phyloP scores from a whole-genome alignment of 2,329 filamentous ascomycete species.

The Penicillium sp. region DNA sequence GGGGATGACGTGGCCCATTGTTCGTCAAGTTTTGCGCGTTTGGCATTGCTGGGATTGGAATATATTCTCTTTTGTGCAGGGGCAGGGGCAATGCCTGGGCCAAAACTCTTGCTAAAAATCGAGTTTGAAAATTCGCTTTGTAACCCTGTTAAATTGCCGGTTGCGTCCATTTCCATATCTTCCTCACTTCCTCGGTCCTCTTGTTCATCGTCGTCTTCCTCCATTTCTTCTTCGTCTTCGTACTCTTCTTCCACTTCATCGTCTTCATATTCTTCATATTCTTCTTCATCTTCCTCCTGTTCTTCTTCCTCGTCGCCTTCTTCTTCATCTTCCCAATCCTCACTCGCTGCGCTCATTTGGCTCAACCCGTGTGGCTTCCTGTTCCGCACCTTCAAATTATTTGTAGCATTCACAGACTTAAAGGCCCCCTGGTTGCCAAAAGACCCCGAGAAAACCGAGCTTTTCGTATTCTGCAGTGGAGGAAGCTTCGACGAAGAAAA shows the following conservation, averaged over 20 bases:
- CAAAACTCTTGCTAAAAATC: slow-evolving; percentile 23
- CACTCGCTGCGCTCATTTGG: slow-evolving; percentile 13
- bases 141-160: slow-evolving; percentile 11
- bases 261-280: slow-evolving; percentile 21
- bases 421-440: slow-evolving; percentile 26
- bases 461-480: slow-evolving; percentile 26
- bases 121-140: slow-evolving; percentile 31
- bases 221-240: slow-evolving; percentile 2
- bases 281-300: slow-evolving; percentile 17
- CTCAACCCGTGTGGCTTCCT: slow-evolving; percentile 13
- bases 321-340: slow-evolving; percentile 14
- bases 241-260: slow-evolving; percentile 35
- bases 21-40: slow-evolving; percentile 41
- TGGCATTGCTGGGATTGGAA: slow-evolving; percentile 40
- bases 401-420: slow-evolving; percentile 23
- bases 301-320: slow-evolving; percentile 7
- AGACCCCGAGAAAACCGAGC: slow-evolving; percentile 20
- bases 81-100: not conserved
- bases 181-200: slow-evolving; percentile 35
- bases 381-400: slow-evolving; percentile 13
- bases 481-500: slow-evolving; percentile 32
- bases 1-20: slow-evolving; percentile 33
- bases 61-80: slow-evolving; percentile 34
- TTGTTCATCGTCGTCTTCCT: slow-evolving; percentile 7
- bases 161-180: slow-evolving; percentile 25